Evolutionary conservation across 1,284 basidiomycete species (phyloP).

Genomic region (Cutaneotrichosporon daszewskae): DNA sequence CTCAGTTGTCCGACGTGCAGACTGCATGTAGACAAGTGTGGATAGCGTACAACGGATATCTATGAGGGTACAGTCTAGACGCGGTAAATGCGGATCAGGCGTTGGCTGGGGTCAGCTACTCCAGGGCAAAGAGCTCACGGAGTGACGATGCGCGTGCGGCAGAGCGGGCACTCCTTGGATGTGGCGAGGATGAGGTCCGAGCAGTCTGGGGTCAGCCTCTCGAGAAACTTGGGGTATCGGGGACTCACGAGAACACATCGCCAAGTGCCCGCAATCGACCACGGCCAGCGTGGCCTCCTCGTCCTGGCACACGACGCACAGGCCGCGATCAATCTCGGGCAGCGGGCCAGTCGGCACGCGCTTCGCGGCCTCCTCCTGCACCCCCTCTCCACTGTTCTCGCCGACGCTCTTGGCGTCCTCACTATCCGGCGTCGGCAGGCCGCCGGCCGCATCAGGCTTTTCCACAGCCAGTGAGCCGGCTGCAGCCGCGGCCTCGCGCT

Average conservation of each 20-base stretch:
- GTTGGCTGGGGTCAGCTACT: constrained; percentile 43
- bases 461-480: background rate
- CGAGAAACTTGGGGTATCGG: background rate
- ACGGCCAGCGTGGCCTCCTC: constrained; percentile 84
- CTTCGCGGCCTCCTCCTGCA: background rate
- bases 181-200: constrained; percentile 75
- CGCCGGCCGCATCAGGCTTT: background rate
- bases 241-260: constrained; percentile 60
- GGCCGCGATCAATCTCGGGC: constrained; percentile 58
- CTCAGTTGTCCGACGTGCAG: no score
- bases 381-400: background rate
- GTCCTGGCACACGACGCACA: constrained; percentile 85
- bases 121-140: constrained; percentile 16
- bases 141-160: constrained; percentile 70
- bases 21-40: no score
- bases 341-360: constrained; percentile 39
- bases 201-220: constrained; percentile 50
- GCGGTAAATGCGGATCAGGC: constrained; percentile 65
- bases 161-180: constrained; percentile 75
- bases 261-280: constrained; percentile 85
- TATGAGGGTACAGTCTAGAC: no score
- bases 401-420: constrained; percentile 13
- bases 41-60: no score
- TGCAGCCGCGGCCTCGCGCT: constrained; percentile 25
- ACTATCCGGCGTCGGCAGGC: constrained; percentile 1